phyloP scores from a whole-genome alignment of 306 rosid genomes.

The Cucurbita maxima region DNA sequence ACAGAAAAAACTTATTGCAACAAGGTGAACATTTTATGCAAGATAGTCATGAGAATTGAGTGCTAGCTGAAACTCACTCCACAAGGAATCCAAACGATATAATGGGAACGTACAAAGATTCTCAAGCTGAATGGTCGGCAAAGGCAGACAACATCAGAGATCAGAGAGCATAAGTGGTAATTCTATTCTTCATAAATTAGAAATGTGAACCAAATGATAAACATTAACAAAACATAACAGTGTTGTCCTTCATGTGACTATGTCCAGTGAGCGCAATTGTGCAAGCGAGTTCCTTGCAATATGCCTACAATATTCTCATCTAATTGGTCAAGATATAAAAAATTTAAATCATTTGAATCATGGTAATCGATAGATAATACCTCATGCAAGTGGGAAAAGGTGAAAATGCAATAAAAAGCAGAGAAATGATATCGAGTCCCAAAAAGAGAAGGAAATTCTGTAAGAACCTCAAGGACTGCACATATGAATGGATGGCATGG shows the following conservation, averaged over 20 bases:
- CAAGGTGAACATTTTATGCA: not conserved
- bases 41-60: not conserved
- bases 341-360: not conserved
- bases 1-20: not conserved
- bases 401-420: not conserved
- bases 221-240: not conserved
- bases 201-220: not conserved
- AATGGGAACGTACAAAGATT: not conserved
- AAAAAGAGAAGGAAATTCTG: not conserved
- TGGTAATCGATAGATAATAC: not conserved
- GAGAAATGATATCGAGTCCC: not conserved
- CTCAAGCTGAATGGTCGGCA: not conserved
- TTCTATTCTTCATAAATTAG: not conserved
- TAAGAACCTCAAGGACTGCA: conserved; percentile 51
- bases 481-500: conserved; percentile 38
- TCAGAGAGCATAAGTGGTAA: not conserved
- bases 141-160: not conserved
- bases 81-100: not conserved
- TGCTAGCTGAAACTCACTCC: not conserved
- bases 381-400: not conserved
- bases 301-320: not conserved
- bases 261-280: not conserved
- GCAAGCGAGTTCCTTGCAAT: not conserved
- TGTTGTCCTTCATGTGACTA: not conserved
- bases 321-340: not conserved